Base-by-base conservation (phyloP, 2,329 filamentous ascomycete species). In the Xylariaceae sp. region DNA sequence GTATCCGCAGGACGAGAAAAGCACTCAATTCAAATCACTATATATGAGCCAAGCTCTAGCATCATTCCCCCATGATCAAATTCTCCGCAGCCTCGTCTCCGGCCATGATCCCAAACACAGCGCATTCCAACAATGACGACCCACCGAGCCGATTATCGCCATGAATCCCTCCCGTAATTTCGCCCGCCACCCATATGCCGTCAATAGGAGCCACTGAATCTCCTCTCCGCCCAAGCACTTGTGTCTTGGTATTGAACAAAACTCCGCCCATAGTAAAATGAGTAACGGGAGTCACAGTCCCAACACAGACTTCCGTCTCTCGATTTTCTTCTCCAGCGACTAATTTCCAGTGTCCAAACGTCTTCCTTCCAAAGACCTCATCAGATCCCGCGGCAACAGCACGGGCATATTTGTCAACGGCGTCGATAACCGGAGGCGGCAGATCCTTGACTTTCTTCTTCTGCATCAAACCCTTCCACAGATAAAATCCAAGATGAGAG, bases 261-360 rank as follows among this genome's bases (percentile, higher is more conserved):
- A 77, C 81, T 0, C 82, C 82, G 5, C 82, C 82, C 82, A 86
- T 86, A 1, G 82, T 85, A 57, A 85, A 86, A 58, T 86, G 82
- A 2, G 81, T 73, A 0, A 85, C 79, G 0, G 82, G 82, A 5
- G 83, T 86, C 1, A 86, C 79, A 1, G 64, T 72, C 0, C 82
- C 83, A 0, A 84, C 63, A 51, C 79, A 83, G 1, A 85, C 69
- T 27, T 79, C 71, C 4, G 77, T 71, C 0, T 83, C 76, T 0
- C 71, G 64, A 33, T 70, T 72, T 5, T 70, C 68, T 12, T 78
- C 72, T 0, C 64, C 68, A 0, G 70, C 54, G 9, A 61, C 66
- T 14, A 85, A 60, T 1, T 55, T 68, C 82, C 82, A 86, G 19
- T 75, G 69, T 0, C 80, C 82, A 51, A 83, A 83, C 0, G 69